Percentiles rank a stretch among this genome's conserved stretches.
Evolutionary conservation across 176 grass and related monocot genomes (phyloP).

Genomic region (Raddia distichophylla): DNA sequence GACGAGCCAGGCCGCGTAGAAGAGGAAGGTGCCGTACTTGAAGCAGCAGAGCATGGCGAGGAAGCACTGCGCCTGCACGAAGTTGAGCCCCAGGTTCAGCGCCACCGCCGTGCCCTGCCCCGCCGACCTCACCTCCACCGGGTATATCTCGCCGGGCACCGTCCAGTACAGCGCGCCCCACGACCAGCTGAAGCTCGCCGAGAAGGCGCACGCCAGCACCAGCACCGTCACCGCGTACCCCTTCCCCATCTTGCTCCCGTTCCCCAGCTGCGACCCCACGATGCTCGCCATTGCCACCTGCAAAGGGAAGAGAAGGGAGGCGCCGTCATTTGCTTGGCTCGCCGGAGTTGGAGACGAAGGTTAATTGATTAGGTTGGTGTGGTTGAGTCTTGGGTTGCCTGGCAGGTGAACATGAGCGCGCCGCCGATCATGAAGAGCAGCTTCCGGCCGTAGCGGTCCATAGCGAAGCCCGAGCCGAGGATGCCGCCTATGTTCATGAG

Average conservation of each 20-base stretch:
- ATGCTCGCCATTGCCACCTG: constrained; percentile 74
- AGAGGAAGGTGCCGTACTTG: constrained; percentile 68
- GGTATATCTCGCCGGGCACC: constrained; percentile 82
- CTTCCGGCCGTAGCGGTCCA: constrained; percentile 78
- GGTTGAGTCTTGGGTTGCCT: neutral
- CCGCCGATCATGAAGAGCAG: constrained; percentile 71
- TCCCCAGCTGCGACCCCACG: constrained; percentile 50
- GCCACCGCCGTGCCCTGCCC: constrained; percentile 72
- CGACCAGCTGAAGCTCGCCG: constrained; percentile 81
- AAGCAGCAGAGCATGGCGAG: constrained; percentile 78
- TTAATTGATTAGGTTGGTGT: neutral
- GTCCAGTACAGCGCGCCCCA: constrained; percentile 86
- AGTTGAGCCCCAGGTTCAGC: constrained; percentile 76
- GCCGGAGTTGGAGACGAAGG: neutral
- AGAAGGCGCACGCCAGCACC: constrained; percentile 58
- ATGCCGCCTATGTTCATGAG: constrained; percentile 68
- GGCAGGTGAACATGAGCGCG: constrained; percentile 68
- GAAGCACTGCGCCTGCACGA: constrained; percentile 82
- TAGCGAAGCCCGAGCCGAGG: constrained; percentile 56
- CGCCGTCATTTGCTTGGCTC: neutral
- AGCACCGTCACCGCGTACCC: constrained; percentile 68
- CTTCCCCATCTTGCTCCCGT: constrained; percentile 55
- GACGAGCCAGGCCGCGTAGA: constrained; percentile 65
- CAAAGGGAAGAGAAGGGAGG: neutral
- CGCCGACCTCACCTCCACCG: constrained; percentile 76